phyloP scores from a whole-genome alignment of 164 flowering plant species.

The Malania oleifera region DNA sequence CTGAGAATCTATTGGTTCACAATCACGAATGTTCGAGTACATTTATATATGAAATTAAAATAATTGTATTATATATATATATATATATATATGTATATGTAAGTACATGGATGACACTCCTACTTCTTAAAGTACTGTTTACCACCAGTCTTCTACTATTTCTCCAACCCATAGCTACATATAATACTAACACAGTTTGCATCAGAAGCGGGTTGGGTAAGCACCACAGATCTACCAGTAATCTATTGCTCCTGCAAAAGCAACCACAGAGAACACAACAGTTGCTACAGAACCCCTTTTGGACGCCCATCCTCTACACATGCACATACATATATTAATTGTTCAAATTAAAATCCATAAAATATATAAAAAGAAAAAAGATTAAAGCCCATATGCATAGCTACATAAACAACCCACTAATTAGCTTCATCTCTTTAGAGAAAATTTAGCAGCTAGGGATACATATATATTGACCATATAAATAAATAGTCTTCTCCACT shows the following conservation, averaged over 20 bases:
- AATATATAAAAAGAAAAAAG: too few species aligned
- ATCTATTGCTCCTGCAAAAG: too few species aligned
- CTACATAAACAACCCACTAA: conserved; percentile 13
- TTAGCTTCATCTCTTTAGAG: not conserved
- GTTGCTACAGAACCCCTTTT: not conserved
- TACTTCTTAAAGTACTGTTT: conserved; percentile 6
- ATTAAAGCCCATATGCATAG: conserved; percentile 19
- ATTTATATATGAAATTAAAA: conserved; percentile 5
- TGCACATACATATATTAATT: too few species aligned
- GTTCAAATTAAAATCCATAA: too few species aligned
- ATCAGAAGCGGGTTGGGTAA: conserved; percentile 19
- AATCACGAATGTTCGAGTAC: conserved; percentile 15
- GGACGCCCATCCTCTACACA: conserved; percentile 24
- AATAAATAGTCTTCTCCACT: conserved; percentile 7
- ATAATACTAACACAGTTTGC: conserved; percentile 18
- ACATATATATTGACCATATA: too few species aligned
- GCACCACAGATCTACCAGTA: conserved; percentile 7
- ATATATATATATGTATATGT: conserved; percentile 7
- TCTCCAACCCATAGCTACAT: too few species aligned
- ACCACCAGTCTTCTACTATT: too few species aligned
- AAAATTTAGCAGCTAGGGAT: too few species aligned
- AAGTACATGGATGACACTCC: conserved; percentile 11
- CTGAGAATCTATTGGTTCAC: conserved; percentile 14
- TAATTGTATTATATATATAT: too few species aligned
- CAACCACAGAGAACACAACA: too few species aligned